Evolutionary conservation across 805 yeast species (phyloP), one percentile per base, ranked within the genome.

Genomic region (Hanseniaspora occidentalis): DNA sequence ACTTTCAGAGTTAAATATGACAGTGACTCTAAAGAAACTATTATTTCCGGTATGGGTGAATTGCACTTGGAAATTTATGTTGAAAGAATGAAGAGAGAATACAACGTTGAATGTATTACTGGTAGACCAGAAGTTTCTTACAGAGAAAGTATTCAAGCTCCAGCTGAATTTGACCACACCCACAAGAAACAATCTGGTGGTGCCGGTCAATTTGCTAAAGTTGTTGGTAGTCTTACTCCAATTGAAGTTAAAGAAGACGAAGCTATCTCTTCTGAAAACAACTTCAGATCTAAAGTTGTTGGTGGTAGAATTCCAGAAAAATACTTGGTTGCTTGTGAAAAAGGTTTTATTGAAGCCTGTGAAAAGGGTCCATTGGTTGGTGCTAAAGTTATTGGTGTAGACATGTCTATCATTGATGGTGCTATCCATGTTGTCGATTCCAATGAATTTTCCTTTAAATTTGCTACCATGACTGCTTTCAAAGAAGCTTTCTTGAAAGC

Each of bases 171-270:
- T 56, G 97, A 92, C 60, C 85, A 80, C 66, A 81, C 95, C 22
- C 97, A 89, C 70, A 92, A 92, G 74, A 89, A 86, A 60, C 99
- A 92, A 69, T 75, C 89, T 57, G 99, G 99, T 64, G 99, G 99
- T 75, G 94, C 97, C 49, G 99, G 99, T 66, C 99, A 92, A 70
- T 92, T 78, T 59, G 98, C 95, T 64, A 79, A 88, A 67, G 96
- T 89, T 56, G 81, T 86, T 62, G 97, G 99, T 59, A 72, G 69
- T 43, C 60, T 88, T 65, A 63, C 69, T 6, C 77, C 86, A 41
- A 57, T 73, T 37, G 82, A 73, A 39, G 77, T 75, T 37, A 64
- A 58, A 34, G 47, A 41, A 20, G 50, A 45, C 14, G 35, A 35
- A 13, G 41, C 44, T 16, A 41, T 41, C 37, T 41, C 44, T 10